Base-by-base conservation (phyloP, 192 early-diverging fungal species). In the Entomortierella lignicola region DNA sequence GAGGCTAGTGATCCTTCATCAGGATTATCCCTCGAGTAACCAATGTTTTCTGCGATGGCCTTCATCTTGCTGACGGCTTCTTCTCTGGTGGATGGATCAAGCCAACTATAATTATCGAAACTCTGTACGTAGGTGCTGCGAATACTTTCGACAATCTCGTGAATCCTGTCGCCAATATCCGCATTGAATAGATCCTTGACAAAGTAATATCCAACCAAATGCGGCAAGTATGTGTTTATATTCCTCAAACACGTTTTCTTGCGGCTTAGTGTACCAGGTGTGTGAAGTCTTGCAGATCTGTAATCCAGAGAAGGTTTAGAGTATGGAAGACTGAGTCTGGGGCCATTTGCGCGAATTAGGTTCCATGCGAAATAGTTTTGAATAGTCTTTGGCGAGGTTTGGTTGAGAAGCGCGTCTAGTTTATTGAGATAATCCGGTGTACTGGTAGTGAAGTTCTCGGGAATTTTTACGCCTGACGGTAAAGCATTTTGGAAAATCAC, bases 341-440 rank as follows among this genome's bases (percentile, higher is more conserved):
- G 60, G 15, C 64, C 62, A 66, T 74, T 82, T 1, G 13, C 42
- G 2, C 26, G 43, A n/a, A 89, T 69, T 5, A 66, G 17, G 23
- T 57, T 69, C 86, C 88, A 88, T 1, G 77, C 57, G 48, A 88
- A 83, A 53, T 88, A 88, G 42, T 52, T 37, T 54, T 85, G 77
- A n/a, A 89, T 25, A n/a, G 71, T 68, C 30, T 64, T 44, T 8
- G 66, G 8, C 4, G 48, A 43, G 10, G 74, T 52, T 3, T 27
- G 58, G 21, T 73, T 47, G 2, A 73, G 39, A 53, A 62, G 61
- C 2, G 47, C 56, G 12, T 73, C 43, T 11, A 73, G 30, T 0
- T 55, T 42, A 4, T 52, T 55, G 25, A 87, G 29, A 52, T 79
- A 85, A 23, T 55, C 54, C 10, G 71, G 69, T 23, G 68, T 71